Conservation (phyloP, 345 rosid genomes). For the Heritiera littoralis region DNA sequence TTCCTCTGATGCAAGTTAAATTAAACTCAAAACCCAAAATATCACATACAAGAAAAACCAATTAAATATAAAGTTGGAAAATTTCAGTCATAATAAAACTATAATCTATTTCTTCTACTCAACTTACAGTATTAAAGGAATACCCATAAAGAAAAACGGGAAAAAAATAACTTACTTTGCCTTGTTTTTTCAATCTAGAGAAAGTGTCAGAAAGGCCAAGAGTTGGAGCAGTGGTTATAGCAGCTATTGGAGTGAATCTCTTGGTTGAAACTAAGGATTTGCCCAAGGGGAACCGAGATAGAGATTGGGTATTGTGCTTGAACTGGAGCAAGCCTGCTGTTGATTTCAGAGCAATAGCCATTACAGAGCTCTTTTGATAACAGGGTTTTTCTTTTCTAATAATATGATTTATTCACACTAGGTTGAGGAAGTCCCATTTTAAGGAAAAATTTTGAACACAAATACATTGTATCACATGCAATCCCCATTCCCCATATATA, state of each 20-base stretch:
- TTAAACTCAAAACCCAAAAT: background rate
- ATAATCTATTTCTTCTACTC: background rate
- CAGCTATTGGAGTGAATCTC: constrained; percentile 56
- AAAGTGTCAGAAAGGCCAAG: constrained; percentile 65
- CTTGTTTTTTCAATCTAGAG: constrained; percentile 55
- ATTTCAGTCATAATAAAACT: background rate
- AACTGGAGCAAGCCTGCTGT: constrained; percentile 29
- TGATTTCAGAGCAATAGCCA: constrained; percentile 39
- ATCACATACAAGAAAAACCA: background rate
- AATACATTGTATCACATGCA: no score
- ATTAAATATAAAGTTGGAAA: background rate
- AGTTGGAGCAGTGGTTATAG: constrained; percentile 39
- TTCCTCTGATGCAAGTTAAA: background rate
- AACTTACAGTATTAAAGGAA: background rate
- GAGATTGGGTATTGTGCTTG: constrained; percentile 32
- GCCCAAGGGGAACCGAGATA: constrained; percentile 19
- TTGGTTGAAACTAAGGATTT: constrained; percentile 35
- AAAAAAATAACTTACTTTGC: constrained; percentile 50
- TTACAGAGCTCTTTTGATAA: background rate
- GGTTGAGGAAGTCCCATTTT: no score
- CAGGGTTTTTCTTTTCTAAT: background rate
- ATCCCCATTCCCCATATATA: no score
- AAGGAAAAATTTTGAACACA: no score
- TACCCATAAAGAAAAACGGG: background rate
- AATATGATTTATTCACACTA: no score